phyloP scores from a whole-genome alignment of 441 rosid species.

The Theobroma grandiflorum region DNA sequence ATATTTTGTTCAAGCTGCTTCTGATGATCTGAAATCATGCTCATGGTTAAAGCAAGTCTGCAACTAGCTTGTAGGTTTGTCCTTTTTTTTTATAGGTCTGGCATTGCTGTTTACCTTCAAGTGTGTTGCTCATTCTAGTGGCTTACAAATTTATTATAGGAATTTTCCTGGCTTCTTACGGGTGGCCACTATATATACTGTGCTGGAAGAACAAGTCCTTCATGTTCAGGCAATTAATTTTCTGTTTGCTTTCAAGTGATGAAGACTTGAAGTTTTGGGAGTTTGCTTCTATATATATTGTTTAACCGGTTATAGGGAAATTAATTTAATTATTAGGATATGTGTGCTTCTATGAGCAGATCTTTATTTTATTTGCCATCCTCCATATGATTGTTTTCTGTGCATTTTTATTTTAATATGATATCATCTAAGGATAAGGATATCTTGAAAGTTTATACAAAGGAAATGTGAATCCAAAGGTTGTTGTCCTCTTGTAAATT shows the following conservation, averaged over 20 bases:
- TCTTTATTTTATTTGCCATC: not conserved
- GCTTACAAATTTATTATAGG: not conserved
- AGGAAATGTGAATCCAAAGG: not conserved
- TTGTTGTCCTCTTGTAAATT: not conserved
- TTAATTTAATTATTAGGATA: not conserved
- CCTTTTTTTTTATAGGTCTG: not conserved
- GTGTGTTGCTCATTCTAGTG: not conserved
- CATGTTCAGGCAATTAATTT: conserved; percentile 22
- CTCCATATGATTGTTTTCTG: not conserved
- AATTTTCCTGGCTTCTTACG: conserved; percentile 12
- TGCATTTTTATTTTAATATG: not conserved
- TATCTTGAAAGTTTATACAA: not conserved
- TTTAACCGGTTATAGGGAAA: not conserved
- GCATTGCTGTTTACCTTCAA: not conserved
- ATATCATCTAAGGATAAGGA: not conserved
- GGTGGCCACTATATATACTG: not conserved
- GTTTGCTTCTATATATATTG: not conserved
- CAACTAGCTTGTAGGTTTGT: conserved; percentile 9
- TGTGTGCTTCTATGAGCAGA: no score
- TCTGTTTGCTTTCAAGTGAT: conserved; percentile 8
- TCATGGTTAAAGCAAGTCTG: conserved; percentile 15
- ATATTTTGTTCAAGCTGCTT: conserved; percentile 12
- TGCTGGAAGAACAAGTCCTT: not conserved
- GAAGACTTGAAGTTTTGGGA: conserved; percentile 12
- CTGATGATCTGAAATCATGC: conserved; percentile 14